phyloP scores from a whole-genome alignment of 495 filamentous ascomycete genomes.

The Endocarpon pusillum region DNA sequence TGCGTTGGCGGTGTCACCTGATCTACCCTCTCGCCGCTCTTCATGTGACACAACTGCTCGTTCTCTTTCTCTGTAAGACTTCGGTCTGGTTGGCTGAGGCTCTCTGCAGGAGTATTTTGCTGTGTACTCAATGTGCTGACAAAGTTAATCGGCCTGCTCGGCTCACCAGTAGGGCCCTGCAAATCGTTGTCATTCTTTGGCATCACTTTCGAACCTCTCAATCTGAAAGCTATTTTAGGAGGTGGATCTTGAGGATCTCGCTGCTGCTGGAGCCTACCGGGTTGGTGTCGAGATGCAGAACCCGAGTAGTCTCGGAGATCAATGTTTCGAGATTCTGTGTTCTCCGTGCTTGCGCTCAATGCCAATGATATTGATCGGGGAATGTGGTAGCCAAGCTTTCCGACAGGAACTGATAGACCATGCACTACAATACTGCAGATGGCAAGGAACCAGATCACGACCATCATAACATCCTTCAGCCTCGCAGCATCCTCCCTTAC shows the following conservation, averaged over 20 bases:
- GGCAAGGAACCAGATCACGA: conserved; percentile 76
- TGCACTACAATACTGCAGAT: conserved; percentile 83
- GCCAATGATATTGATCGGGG: conserved; percentile 57
- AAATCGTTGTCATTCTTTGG: not conserved
- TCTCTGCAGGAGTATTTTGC: too few species aligned
- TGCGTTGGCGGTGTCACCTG: too few species aligned
- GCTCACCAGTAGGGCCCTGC: not conserved
- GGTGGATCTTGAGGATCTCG: conserved; percentile 15
- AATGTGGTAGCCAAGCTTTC: conserved; percentile 65
- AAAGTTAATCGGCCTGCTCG: not conserved
- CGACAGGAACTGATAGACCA: conserved; percentile 68
- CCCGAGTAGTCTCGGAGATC: not conserved
- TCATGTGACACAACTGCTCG: too few species aligned
- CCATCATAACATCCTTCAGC: conserved; percentile 42
- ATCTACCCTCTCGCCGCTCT: too few species aligned
- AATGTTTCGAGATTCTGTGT: not conserved
- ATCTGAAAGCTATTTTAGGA: conserved; percentile 28
- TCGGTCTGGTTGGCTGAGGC: too few species aligned
- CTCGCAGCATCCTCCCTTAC: conserved; percentile 47
- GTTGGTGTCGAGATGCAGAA: not conserved
- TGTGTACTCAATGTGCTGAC: too few species aligned
- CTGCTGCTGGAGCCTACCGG: conserved; percentile 12
- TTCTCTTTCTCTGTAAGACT: too few species aligned
- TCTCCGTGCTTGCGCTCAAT: conserved; percentile 22
- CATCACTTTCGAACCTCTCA: conserved; percentile 31